Evolutionary conservation across 2,329 filamentous ascomycete genomes (phyloP).

Genomic region (Neoascochyta sp.): DNA sequence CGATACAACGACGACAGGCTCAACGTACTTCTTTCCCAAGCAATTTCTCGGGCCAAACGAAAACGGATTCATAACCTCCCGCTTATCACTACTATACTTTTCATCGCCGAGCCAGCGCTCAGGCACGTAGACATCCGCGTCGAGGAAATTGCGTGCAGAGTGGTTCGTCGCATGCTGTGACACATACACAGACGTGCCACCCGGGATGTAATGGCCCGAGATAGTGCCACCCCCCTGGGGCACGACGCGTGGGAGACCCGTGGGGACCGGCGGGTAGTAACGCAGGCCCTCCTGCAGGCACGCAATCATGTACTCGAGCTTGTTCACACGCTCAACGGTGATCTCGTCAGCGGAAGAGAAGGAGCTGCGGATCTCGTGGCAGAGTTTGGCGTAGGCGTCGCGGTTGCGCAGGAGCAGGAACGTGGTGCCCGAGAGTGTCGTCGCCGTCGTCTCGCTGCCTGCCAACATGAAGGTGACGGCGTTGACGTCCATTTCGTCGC

Average conservation of each 20-base stretch:
- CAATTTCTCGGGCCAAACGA: constrained; percentile 28
- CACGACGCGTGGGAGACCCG: constrained; percentile 27
- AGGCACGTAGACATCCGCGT: constrained; percentile 24
- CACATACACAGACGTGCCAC: constrained; percentile 23
- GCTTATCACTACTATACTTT: constrained; percentile 31
- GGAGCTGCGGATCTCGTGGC: constrained; percentile 18
- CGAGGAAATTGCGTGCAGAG: constrained; percentile 23
- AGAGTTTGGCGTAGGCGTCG: constrained; percentile 14
- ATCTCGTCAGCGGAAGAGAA: constrained; percentile 21
- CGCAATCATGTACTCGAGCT: constrained; percentile 28
- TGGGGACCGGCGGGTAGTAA: constrained; percentile 28
- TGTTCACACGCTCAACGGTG: constrained; percentile 23
- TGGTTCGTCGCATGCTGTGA: constrained; percentile 33
- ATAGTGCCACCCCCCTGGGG: constrained; percentile 22
- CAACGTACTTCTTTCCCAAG: constrained; percentile 33
- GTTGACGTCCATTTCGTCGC: constrained; percentile 37
- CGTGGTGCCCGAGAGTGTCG: constrained; percentile 41
- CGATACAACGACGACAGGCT: constrained; percentile 1
- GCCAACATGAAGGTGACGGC: constrained; percentile 37
- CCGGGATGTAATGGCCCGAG: constrained; percentile 26
- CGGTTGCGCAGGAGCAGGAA: constrained; percentile 39
- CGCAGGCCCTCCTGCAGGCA: constrained; percentile 25
- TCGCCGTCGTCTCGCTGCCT: constrained; percentile 48
- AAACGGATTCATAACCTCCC: constrained; percentile 27
- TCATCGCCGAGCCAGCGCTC: constrained; percentile 40